Evolutionary conservation across 495 filamentous ascomycete genomes (phyloP), one percentile per base, ranked within the genome.

Genomic region (Penicillium atrosanguineum): DNA sequence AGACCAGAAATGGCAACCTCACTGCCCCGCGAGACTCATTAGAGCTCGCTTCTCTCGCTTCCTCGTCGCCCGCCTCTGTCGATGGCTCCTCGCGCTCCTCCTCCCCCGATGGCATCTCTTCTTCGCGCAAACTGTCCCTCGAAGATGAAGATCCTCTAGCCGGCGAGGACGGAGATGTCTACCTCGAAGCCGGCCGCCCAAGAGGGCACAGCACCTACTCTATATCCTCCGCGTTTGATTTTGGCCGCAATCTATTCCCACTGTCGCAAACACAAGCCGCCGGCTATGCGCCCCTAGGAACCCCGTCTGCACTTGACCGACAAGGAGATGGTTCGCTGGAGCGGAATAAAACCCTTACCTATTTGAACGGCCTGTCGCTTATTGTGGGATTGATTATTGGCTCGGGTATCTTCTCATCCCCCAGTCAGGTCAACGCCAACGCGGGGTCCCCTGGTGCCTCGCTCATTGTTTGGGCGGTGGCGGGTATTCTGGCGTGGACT

Each of bases 351-450:
- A 93, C 90, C 1, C 68, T 98, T 62, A 96, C 95, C 15, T 97
- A 93, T 59, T 65, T 97, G 28, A 98, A 97, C 71, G 93, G 95
- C 0, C 69, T 98, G 31, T 93, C 90, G 16, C 75, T 98, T 16
- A 86, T 97, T 16, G 82, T 97, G 9, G 93, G 95, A 6, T 63
- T 98, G 44, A 94, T 97, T 67, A 97, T 98, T 60, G 94, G 94
- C n/a, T 92, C 89, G 16, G 94, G 94, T 2, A 97, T 98, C 62
- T 98, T 98, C 72, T 93, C 90, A 9, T 92, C 90, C 26, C 94
- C 94, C 0, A 90, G 88, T 56, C 91, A 96, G 71, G 95, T 98
- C 59, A 96, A 96, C 63, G 79, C 80, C 48, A 93, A 96, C 69
- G 91, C 87, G 23, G 95, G 95, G 21, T 96, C 93, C 25, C 92